Base-by-base conservation (phyloP, 441 rosid species). In the Flueggea neowawraea region DNA sequence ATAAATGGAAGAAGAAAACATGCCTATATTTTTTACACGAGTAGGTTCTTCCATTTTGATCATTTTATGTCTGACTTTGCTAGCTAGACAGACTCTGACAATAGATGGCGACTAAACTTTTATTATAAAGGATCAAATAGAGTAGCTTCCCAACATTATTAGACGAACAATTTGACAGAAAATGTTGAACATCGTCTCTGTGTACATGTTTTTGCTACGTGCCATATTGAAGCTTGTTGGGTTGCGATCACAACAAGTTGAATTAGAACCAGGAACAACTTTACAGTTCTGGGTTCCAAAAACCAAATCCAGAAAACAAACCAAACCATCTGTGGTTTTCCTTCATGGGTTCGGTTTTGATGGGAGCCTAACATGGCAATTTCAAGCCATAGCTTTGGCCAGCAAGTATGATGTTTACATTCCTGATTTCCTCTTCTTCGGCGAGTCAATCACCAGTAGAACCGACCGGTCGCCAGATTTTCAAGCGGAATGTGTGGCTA, bases 341-440 rank as follows among this genome's bases (percentile, higher is more conserved):
- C 44, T 56, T 16, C 60, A 56, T 43, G 44, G 60, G 16, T 56
- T 56, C 47, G 60, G 45, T 2, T 33, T 56, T 16, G 11, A 56
- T 43, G 60, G 45, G 16, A 31, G 6, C 17, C 44, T 56, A 33
- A 56, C 60, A 33, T 56, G 60, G 60, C 44, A 31, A 12, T 33
- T 56, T 41, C 60, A 56, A 15, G 14, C 33, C 44, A 3, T 15
- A n/a, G 15, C 44, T 15, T 36, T 56, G 43, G n/a, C 60, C 16
- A 33, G 16, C 10, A 15, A 33, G 15, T 56, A 56, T 43, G 15
- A 14, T 9, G 60, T 56, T 14, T 56, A 56, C 47, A 41, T 33
- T 6, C 60, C 60, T 41, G 60, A 56, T 33, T 43, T 56, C 17
- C 60, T 56, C 44, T 56, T 56, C 60, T 56, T 56, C 60, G 60